A percentile compares a stretch with the other conserved stretches of the same genome.
Conservation (phyloP, 2,329 filamentous ascomycete genomes). For the Stylonectria norvegica region DNA sequence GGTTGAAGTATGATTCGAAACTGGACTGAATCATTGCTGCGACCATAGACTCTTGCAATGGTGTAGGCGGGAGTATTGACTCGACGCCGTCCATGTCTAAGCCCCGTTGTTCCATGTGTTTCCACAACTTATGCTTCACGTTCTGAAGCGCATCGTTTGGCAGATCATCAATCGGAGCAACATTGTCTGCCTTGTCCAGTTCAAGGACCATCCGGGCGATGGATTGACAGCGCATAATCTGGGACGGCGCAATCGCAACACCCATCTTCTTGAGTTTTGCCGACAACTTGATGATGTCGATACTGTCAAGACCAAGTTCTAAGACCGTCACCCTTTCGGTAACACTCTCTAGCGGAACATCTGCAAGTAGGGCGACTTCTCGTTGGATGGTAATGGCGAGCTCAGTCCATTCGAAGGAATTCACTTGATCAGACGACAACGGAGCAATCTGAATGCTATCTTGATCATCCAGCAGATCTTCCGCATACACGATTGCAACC, state of each 20-base stretch:
- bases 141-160: conserved; percentile 12
- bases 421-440: conserved; percentile 32
- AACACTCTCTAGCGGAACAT: conserved; percentile 49
- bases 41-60: conserved; percentile 83
- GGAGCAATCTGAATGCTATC: background rate
- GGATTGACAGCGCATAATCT: conserved; percentile 70
- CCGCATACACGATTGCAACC: conserved; percentile 6
- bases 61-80: conserved; percentile 68
- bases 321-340: conserved; percentile 63
- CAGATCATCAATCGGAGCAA: background rate
- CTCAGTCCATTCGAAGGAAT: conserved; percentile 55
- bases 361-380: conserved; percentile 62
- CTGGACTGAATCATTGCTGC: conserved; percentile 75
- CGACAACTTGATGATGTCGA: conserved; percentile 82
- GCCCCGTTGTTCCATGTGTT: conserved; percentile 34
- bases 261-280: conserved; percentile 62
- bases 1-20: conserved; percentile 78
- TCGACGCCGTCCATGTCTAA: conserved; percentile 45
- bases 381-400: conserved; percentile 51
- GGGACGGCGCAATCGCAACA: conserved; percentile 64
- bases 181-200: background rate
- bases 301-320: conserved; percentile 84
- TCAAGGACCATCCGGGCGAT: conserved; percentile 55
- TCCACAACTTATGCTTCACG: conserved; percentile 33
- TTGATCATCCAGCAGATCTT: background rate